Base-by-base conservation (phyloP, 768 basidiomycete species). In the Mrakia blollopis region DNA sequence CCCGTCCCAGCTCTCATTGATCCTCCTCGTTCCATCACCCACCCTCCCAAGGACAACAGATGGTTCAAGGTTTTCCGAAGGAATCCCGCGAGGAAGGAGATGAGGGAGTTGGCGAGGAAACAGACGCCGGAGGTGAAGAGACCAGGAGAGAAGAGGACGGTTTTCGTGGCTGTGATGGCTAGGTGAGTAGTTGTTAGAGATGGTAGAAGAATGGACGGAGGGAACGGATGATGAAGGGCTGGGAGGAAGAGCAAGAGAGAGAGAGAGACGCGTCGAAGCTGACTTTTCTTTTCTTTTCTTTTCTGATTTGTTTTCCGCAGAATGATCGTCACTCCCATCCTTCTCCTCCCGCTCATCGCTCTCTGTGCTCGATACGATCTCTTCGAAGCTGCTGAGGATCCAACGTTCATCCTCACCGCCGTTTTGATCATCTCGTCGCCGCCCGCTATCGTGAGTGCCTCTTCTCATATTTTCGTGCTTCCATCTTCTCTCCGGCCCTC, bases 311-410 rank as follows among this genome's bases (percentile, higher is more conserved):
- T 47, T 9, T 8, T 9, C 6, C 37, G 13, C 77, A 85, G 95
- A 80, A 98, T 98, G 96, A 82, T 98, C 39, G 82, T 98, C 79
- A 91, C 92, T 8, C 94, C 95, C 1, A 61, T 90, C 63, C 61
- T 94, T 3, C 84, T 96, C 60, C 85, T 96, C 72, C 97, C 96
- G 0, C 76, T 94, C 11, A 87, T 98, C 81, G 88, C 88, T 16
- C 78, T 89, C 9, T 87, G 89, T 23, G 88, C 91, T 8, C 87
- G 80, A 61, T 83, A 79, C 72, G 84, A 84, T 74, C 77, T 79
- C 65, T 84, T 84, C 72, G 80, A 82, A 72, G 84, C 84, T 25
- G 82, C 83, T 9, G 84, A 83, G 60, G 83, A 85, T 71, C 84
- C 85, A 81, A 82, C 89, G 83, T 79, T 87, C 89, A 79, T 98